Percentiles rank a stretch among this genome's conserved stretches.
phyloP scores from a whole-genome alignment of 2,329 filamentous ascomycete genomes.

The Coniochaeta sp. region DNA sequence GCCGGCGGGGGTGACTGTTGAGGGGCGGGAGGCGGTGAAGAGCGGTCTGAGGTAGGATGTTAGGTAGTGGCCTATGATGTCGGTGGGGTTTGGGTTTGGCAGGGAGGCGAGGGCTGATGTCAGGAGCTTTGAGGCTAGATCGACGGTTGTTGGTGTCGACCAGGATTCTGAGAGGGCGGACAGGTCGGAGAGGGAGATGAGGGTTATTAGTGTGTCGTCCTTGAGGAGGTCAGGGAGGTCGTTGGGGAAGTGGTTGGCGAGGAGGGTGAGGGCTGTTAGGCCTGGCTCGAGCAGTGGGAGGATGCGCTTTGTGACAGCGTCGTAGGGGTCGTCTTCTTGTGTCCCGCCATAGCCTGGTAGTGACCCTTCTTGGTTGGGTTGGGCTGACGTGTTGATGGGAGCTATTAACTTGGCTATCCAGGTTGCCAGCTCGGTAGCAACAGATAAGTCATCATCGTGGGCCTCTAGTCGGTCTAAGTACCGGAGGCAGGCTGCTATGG shows the following conservation, averaged over 20 bases:
- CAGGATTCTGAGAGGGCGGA: background rate
- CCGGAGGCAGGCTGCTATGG: background rate
- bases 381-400: background rate
- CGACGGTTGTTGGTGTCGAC: constrained; percentile 20
- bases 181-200: constrained; percentile 25
- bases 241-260: constrained; percentile 2
- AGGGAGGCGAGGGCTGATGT: constrained; percentile 13
- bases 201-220: constrained; percentile 21
- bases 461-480: background rate
- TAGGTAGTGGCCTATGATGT: constrained; percentile 52
- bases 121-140: constrained; percentile 24
- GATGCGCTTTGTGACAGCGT: constrained; percentile 4
- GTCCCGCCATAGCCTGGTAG: background rate
- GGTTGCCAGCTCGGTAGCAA: background rate
- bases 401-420: background rate
- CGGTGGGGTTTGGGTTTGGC: constrained; percentile 15
- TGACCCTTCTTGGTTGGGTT: background rate
- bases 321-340: constrained; percentile 3
- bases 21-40: constrained; percentile 52
- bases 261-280: constrained; percentile 9
- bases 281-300: constrained; percentile 9
- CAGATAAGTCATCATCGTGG: background rate
- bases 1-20: constrained; percentile 48
- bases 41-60: constrained; percentile 58
- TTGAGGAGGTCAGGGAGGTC: constrained; percentile 6